Base-by-base conservation (phyloP, 2,329 filamentous ascomycete species). In the Diplodia mutila region DNA sequence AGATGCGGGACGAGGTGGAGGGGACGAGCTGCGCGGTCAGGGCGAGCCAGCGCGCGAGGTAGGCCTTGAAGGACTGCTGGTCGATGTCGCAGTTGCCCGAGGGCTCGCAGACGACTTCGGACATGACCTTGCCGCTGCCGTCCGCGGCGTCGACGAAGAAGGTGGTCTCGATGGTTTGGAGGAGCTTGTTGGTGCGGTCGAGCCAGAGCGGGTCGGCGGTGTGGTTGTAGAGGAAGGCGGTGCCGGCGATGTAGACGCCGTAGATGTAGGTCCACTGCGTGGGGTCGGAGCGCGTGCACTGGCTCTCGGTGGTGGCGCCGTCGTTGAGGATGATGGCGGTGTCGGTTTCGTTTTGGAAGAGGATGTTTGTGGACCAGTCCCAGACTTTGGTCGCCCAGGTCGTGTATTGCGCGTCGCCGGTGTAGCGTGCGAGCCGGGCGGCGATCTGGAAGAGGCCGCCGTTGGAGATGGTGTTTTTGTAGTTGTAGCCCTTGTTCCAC, bases 11-110 rank as follows among this genome's bases (percentile, higher is more conserved):
- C 69, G 79, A 77, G 3, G 85, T 85, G 71, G 83, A 87, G 0
- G 87, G 87, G 0, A 85, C 87, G 68, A 89, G 79, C 71, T 88
- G 85, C 1, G 83, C 83, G 3, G 86, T 83, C 3, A 83, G 80
- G 12, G 85, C 86, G 78, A 85, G 78, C 79, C 81, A 83, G 68
- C 81, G 80, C 3, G 79, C 72, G 5, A 83, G 75, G 68, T 81
- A 82, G 29, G 80, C 80, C 74, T 80, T 80, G 73, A 80, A 81
- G 52, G 78, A 80, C 27, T 76, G 76, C 69, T 83, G 80, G 68
- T 84, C 82, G 29, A 75, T 72, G 71, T 84, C 74, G 72, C 82
- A 84, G 61, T 77, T 76, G 21, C 73, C 68, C 21, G 69, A 70
- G 0, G 74, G 73, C 66, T 84, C 82, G 72, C 82, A 84, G 21